These are phyloP conservation scores for Ascodesmis nigricans DNA, from an alignment of 495 filamentous ascomycete genomes.

Conservation along the genomic window DNA sequence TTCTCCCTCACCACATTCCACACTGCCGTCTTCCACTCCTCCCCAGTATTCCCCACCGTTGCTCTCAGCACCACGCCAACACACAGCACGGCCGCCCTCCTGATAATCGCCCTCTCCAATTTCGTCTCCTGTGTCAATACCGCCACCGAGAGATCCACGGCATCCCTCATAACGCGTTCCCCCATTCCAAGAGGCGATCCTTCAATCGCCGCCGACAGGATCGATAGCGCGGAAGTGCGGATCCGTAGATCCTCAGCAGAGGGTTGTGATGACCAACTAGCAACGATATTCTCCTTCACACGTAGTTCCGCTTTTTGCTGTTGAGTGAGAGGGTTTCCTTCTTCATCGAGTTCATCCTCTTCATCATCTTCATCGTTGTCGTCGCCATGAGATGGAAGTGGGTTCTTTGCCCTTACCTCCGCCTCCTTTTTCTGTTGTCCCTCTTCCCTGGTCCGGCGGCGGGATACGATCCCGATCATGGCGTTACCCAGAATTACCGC, in stretches of 20 bases:
- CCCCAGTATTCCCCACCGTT: slow-evolving; percentile 22
- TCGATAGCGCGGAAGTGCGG: slow-evolving; percentile 53
- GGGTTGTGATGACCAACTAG: slow-evolving; percentile 36
- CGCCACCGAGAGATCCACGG: slow-evolving; percentile 43
- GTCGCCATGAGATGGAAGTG: slow-evolving; percentile 17
- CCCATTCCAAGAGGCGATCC: slow-evolving; percentile 42
- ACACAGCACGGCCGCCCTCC: slow-evolving; percentile 48
- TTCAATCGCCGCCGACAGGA: slow-evolving; percentile 44
- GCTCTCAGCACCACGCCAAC: slow-evolving; percentile 44
- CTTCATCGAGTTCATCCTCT: slow-evolving; percentile 26
- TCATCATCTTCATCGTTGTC: slow-evolving; percentile 30
- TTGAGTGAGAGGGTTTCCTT: slow-evolving; percentile 30
- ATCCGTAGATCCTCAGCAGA: slow-evolving; percentile 56
- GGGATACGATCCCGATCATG: slow-evolving; percentile 42
- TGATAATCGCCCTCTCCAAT: slow-evolving; percentile 43
- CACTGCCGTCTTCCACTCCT: slow-evolving; percentile 32
- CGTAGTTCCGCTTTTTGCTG: slow-evolving; percentile 3
- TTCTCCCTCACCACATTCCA: slow-evolving; percentile 41
- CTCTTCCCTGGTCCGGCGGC: slow-evolving; percentile 36
- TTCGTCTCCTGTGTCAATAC: slow-evolving; percentile 43
- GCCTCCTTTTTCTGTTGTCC: too few relatives aligned
- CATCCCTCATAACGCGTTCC: slow-evolving; percentile 29
- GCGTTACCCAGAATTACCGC: slow-evolving; percentile 36
- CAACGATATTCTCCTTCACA: slow-evolving; percentile 35
- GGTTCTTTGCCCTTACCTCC: slow-evolving; percentile 12